phyloP scores from a whole-genome alignment of 2,329 filamentous ascomycete genomes.

The Tolypocladium ovalisporum region DNA sequence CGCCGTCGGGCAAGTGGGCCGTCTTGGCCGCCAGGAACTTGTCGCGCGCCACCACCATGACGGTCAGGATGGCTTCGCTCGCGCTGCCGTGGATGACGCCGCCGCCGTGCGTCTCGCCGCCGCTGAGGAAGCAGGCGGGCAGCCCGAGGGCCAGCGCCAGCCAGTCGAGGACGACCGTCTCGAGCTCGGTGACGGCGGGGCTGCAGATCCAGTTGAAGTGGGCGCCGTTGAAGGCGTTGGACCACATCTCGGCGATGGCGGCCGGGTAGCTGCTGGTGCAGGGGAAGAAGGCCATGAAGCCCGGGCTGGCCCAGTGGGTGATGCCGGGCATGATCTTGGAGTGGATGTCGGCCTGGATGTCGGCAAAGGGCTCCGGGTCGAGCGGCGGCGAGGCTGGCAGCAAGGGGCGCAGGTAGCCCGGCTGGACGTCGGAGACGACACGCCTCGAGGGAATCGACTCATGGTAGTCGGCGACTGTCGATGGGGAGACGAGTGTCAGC shows the following conservation, averaged over 20 bases:
- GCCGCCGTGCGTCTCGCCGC: conserved; percentile 60
- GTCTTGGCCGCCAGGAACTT: conserved; percentile 56
- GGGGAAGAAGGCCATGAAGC: conserved; percentile 95
- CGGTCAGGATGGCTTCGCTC: conserved; percentile 76
- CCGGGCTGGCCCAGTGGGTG: conserved; percentile 89
- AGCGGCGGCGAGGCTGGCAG: conserved; percentile 58
- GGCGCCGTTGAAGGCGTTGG: conserved; percentile 74
- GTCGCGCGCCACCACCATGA: conserved; percentile 80
- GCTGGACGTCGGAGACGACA: conserved; percentile 68
- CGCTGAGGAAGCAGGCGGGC: conserved; percentile 63
- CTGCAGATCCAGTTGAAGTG: conserved; percentile 98
- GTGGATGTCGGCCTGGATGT: conserved; percentile 76
- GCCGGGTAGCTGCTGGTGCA: conserved; percentile 71
- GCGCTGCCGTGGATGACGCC: conserved; percentile 93
- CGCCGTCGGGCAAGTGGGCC: conserved; percentile 35
- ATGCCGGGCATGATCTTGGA: conserved; percentile 81
- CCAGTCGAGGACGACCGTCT: conserved; percentile 92
- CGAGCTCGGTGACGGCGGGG: conserved; percentile 83
- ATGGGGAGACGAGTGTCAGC: not conserved
- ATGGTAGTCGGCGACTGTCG: conserved; percentile 76
- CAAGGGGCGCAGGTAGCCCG: conserved; percentile 74
- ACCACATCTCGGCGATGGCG: conserved; percentile 89
- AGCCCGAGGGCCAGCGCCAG: conserved; percentile 65
- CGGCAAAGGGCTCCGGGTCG: conserved; percentile 60
- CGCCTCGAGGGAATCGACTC: conserved; percentile 58